A percentile compares a stretch with the other conserved stretches of the same genome.
phyloP scores from a whole-genome alignment of 805 yeast species.

The Teunomyces pallodes region DNA sequence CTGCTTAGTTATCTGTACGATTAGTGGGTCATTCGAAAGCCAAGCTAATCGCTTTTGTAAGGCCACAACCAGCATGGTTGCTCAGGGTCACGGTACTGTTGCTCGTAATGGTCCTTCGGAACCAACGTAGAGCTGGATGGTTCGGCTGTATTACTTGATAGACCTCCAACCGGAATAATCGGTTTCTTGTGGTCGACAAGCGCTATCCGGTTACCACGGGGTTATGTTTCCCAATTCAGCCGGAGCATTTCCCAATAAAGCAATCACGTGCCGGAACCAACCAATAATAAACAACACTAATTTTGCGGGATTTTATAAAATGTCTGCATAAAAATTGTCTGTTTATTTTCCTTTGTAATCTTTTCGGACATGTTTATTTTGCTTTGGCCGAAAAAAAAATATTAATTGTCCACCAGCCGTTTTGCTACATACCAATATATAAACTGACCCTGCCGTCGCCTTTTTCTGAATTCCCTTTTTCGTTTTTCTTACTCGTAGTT shows the following conservation, averaged over 20 bases:
- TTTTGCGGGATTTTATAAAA: conserved; percentile 3
- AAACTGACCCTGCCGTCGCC: conserved; percentile 1
- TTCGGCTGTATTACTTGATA: background rate
- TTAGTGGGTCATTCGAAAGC: too few relatives aligned
- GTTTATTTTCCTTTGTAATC: conserved; percentile 1
- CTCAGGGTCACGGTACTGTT: too few relatives aligned
- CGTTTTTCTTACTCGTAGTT: conserved; percentile 4
- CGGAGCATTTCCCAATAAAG: background rate
- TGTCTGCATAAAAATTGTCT: conserved; percentile 1
- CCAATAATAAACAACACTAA: background rate
- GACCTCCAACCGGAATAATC: background rate
- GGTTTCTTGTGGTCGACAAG: background rate
- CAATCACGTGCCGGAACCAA: background rate
- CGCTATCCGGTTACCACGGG: conserved; percentile 1
- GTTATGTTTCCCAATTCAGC: background rate
- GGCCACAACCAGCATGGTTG: too few relatives aligned
- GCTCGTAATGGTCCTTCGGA: too few relatives aligned
- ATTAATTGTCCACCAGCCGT: conserved; percentile 3
- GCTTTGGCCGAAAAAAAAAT: conserved; percentile 3
- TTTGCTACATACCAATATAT: conserved; percentile 1
- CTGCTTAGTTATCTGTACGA: too few relatives aligned
- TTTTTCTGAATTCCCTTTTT: background rate
- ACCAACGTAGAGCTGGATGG: background rate
- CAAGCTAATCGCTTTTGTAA: too few relatives aligned
- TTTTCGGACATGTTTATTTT: conserved; percentile 3